A percentile compares a stretch with the other conserved stretches of the same genome.
phyloP scores from a whole-genome alignment of 2,329 filamentous ascomycete species.

The Xylariaceae sp. region DNA sequence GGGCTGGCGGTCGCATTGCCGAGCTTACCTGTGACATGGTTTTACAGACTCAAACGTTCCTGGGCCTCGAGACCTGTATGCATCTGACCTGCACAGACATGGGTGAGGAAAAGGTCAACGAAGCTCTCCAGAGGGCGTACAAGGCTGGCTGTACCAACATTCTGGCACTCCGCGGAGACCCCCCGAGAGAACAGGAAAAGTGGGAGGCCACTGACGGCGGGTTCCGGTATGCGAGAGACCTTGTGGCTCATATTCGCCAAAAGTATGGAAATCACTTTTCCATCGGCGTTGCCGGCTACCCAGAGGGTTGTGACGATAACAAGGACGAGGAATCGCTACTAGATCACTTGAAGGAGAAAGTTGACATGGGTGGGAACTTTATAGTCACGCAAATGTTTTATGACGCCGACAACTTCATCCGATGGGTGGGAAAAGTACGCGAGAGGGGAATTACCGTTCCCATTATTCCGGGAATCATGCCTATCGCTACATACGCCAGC shows the following conservation, averaged over 20 bases:
- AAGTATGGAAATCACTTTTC: slow-evolving; percentile 88
- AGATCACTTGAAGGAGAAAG: slow-evolving; percentile 93
- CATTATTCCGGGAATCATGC: slow-evolving; percentile 88
- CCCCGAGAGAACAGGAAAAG: slow-evolving; percentile 86
- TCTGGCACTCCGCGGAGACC: slow-evolving; percentile 86
- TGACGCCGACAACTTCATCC: slow-evolving; percentile 89
- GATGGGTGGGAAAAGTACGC: slow-evolving; percentile 83
- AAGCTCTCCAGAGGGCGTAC: slow-evolving; percentile 82
- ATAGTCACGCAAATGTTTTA: slow-evolving; percentile 99
- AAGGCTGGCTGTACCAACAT: slow-evolving; percentile 97
- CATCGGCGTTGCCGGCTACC: slow-evolving; percentile 95
- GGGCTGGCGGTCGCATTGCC: slow-evolving; percentile 85
- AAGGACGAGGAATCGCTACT: slow-evolving; percentile 79
- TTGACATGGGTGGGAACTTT: slow-evolving; percentile 88
- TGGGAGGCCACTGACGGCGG: slow-evolving; percentile 85
- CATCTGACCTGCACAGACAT: slow-evolving; percentile 98
- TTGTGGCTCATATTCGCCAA: slow-evolving; percentile 71
- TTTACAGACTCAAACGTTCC: slow-evolving; percentile 86
- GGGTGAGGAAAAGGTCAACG: slow-evolving; percentile 86
- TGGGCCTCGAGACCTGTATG: slow-evolving; percentile 98
- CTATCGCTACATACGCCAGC: slow-evolving; percentile 90
- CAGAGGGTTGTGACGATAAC: slow-evolving; percentile 92
- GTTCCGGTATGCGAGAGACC: slow-evolving; percentile 88
- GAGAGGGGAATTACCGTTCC: slow-evolving; percentile 78
- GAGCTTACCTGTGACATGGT: slow-evolving; percentile 98